Conservation (phyloP, 345 rosid genomes). For the Balakata baccata region DNA sequence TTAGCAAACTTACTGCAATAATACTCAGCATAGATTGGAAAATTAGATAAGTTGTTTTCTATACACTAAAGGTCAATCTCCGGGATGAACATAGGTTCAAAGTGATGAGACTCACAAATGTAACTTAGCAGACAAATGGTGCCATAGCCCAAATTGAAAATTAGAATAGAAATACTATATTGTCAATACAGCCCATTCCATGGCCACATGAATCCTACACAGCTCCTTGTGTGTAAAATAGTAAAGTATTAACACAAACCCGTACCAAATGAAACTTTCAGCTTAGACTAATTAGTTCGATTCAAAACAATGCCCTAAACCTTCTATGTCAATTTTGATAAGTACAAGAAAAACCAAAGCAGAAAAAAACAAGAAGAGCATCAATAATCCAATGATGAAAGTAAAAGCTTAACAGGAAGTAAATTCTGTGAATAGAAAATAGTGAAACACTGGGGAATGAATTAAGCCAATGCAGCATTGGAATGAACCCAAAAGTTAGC, state of each 20-base stretch:
- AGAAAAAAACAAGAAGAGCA: neutral
- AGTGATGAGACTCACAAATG: neutral
- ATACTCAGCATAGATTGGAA: too few relatives aligned
- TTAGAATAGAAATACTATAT: neutral
- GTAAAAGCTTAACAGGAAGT: neutral
- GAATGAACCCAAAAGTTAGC: neutral
- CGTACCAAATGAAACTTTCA: neutral
- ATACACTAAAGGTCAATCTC: neutral
- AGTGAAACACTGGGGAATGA: neutral
- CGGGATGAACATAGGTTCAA: neutral
- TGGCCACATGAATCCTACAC: neutral
- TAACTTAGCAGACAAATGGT: neutral
- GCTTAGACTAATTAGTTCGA: neutral
- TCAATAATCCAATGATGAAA: constrained; percentile 9
- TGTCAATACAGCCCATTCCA: neutral
- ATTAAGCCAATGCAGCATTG: constrained; percentile 10
- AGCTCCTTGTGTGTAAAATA: neutral
- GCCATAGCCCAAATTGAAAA: neutral
- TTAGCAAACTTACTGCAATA: too few relatives aligned
- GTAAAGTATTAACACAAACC: neutral
- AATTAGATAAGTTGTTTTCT: neutral
- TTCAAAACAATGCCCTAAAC: neutral
- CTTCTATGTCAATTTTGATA: neutral
- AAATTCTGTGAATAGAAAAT: neutral
- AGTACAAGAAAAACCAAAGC: neutral